Base-by-base conservation (phyloP, 148 eudicot species). In the Beta vulgaris region DNA sequence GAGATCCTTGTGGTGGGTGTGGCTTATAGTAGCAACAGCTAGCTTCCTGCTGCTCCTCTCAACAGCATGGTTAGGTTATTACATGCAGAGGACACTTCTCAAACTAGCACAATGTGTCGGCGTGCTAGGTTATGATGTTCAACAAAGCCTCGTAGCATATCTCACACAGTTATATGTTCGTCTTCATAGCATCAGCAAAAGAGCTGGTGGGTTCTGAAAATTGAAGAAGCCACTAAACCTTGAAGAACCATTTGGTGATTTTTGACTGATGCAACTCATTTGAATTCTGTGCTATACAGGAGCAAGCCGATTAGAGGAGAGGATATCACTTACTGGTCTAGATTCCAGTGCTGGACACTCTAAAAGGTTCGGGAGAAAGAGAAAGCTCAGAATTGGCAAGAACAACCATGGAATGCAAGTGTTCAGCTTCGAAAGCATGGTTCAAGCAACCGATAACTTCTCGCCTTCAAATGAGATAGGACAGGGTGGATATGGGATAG, bases 401-500 rank as follows among this genome's bases (percentile, higher is more conserved):
- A 68, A 70, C 67, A 71, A 58, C 48, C 72, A 60, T 44, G 86
- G 82, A 21, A 66, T 69, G 54, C 80, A 72, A 54, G 29, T 84
- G 25, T 82, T 82, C 34, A 37, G 58, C 59, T 82, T 86, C 29
- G 73, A 81, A 19, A 75, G 58, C 58, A 75, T 85, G 32, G 57
- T 40, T 29, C 61, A 13, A 51, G 81, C 89, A 31, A 86, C 87
- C 51, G 62, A 76, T 55, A 71, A 76, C 34, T 86, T 86, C 76
- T 74, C 82, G 10, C 23, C 51, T 4, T 69, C 81, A 29, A 75
- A 75, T 73, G 75, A 76, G 75, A 80, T 84, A n/a, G 87, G 87
- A 57, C 70, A 69, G 84, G 87, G 89, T 86, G 78, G 2, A 13
- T 31, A 5, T 15, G 0, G n/a, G n/a, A n/a, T n/a, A n/a, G n/a